phyloP scores from a whole-genome alignment of 2,329 filamentous ascomycete species.

The Ascochyta viciae-villosae region DNA sequence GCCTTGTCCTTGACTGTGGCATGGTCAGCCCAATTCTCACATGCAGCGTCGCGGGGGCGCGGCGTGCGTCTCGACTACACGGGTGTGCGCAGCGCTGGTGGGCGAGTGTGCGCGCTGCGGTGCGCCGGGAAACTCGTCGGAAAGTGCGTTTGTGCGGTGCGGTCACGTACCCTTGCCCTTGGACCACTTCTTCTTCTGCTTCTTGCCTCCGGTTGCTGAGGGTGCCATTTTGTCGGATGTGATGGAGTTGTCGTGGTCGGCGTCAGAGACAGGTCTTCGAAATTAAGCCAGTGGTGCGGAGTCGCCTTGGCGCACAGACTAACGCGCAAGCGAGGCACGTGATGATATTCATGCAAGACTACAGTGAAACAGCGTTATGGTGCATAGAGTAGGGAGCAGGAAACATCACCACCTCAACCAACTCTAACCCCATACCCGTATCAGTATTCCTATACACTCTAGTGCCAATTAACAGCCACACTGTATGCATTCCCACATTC shows the following conservation, averaged over 20 bases:
- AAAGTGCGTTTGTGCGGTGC: slow-evolving; percentile 8
- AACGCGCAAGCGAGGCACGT: slow-evolving; percentile 6
- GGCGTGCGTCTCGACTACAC: neutral
- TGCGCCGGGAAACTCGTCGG: too few relatives aligned
- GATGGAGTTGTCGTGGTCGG: slow-evolving; percentile 11
- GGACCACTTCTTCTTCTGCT: slow-evolving; percentile 84
- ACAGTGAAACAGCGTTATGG: too few relatives aligned
- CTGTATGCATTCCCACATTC: too few relatives aligned
- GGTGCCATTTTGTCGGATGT: slow-evolving; percentile 46
- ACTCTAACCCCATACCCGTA: too few relatives aligned
- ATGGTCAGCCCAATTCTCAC: slow-evolving; percentile 34
- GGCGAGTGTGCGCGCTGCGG: neutral
- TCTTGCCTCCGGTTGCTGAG: slow-evolving; percentile 73
- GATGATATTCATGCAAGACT: too few relatives aligned
- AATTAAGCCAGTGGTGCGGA: slow-evolving; percentile 9
- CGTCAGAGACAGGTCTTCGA: slow-evolving; percentile 1
- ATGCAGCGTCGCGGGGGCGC: neutral
- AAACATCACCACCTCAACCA: too few relatives aligned
- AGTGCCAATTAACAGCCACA: too few relatives aligned
- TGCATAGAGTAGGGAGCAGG: too few relatives aligned
- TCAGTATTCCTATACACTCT: too few relatives aligned
- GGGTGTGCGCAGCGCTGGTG: slow-evolving; percentile 7
- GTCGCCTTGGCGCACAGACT: slow-evolving; percentile 5
- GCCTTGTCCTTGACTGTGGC: slow-evolving; percentile 99
- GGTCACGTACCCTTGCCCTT: slow-evolving; percentile 64